Percentiles rank a stretch among this genome's conserved stretches.
Evolutionary conservation across 495 filamentous ascomycete genomes (phyloP).

Genomic region (Choiromyces venosus): DNA sequence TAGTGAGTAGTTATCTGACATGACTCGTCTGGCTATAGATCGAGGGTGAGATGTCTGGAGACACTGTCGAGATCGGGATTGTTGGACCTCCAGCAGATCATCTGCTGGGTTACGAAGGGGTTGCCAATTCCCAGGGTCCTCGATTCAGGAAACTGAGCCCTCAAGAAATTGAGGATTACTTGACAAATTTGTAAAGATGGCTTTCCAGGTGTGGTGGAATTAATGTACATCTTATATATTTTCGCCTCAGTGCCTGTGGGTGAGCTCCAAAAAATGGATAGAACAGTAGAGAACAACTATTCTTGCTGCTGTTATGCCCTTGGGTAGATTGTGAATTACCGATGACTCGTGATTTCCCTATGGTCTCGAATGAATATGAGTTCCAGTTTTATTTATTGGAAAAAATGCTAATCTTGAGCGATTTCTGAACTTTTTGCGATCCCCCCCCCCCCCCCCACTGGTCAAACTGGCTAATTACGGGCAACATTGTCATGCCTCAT

Average conservation of each 20-base stretch:
- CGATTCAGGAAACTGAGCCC: constrained; percentile 94
- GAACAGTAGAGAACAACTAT: background rate
- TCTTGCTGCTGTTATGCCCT: background rate
- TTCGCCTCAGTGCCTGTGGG: background rate
- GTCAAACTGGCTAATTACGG: background rate
- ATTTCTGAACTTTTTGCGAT: background rate
- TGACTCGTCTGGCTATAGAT: constrained; percentile 47
- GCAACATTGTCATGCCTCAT: background rate
- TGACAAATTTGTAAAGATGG: constrained; percentile 76
- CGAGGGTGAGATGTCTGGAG: constrained; percentile 98
- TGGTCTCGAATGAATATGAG: background rate
- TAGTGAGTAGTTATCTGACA: background rate
- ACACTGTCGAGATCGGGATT: constrained; percentile 98
- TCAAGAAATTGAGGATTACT: constrained; percentile 97
- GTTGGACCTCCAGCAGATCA: constrained; percentile 91
- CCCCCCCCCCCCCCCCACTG: too few relatives aligned
- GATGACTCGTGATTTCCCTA: background rate
- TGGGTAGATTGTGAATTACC: background rate
- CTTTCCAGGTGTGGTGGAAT: background rate
- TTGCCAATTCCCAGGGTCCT: constrained; percentile 81
- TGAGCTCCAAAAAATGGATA: background rate
- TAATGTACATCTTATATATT: background rate
- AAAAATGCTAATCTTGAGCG: background rate
- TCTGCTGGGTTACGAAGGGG: constrained; percentile 85
- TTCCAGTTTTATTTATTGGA: background rate